phyloP scores from a whole-genome alignment of 2,329 filamentous ascomycete genomes.

The Aspergillaceae sp. region DNA sequence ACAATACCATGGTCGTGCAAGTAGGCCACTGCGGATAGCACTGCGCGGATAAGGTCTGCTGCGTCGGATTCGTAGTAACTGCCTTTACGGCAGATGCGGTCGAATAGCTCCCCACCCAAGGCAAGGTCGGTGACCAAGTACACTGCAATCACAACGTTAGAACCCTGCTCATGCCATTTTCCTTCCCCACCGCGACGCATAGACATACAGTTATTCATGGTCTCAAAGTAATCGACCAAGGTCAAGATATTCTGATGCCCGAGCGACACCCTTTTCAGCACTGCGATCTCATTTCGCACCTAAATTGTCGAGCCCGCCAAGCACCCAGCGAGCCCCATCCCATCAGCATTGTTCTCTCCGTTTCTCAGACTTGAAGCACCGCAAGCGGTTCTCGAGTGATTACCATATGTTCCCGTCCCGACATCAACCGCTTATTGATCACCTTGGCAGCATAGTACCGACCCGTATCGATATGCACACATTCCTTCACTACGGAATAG shows the following conservation, averaged over 20 bases:
- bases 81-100: slow-evolving; percentile 96
- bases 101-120: slow-evolving; percentile 91
- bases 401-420: slow-evolving; percentile 96
- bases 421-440: slow-evolving; percentile 98
- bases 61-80: slow-evolving; percentile 98
- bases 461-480: slow-evolving; percentile 94
- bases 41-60: slow-evolving; percentile 87
- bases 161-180: not conserved
- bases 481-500: slow-evolving; percentile 98
- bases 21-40: slow-evolving; percentile 94
- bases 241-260: slow-evolving; percentile 97
- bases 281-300: slow-evolving; percentile 96
- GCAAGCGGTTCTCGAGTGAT: slow-evolving; percentile 1
- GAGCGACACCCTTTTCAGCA: slow-evolving; percentile 97
- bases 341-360: slow-evolving; percentile 5
- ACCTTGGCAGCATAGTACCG: slow-evolving; percentile 98
- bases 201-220: slow-evolving; percentile 80
- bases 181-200: not conserved
- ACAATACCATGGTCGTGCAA: slow-evolving; percentile 98
- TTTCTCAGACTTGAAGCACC: not conserved
- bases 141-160: slow-evolving; percentile 41
- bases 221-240: slow-evolving; percentile 98
- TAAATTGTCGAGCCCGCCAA: slow-evolving; percentile 28
- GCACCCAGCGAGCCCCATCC: slow-evolving; percentile 1
- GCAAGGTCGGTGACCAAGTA: slow-evolving; percentile 97